Evolutionary conservation across 192 early-diverging fungal species (phyloP).

Genomic region (Coemansia sp.): DNA sequence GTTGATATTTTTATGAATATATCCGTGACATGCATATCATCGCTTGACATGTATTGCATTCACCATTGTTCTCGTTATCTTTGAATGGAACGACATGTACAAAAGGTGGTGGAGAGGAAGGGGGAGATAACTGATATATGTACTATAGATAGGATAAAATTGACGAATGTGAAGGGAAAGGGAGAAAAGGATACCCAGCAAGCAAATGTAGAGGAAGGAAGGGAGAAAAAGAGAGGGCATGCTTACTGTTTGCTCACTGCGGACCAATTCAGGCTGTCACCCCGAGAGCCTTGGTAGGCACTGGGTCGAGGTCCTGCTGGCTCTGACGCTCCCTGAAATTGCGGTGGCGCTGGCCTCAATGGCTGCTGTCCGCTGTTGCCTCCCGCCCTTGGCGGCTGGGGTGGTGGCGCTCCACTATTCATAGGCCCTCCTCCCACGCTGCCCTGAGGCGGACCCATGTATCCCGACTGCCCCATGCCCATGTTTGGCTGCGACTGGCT

Average conservation of each 20-base stretch:
- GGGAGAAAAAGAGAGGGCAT: background rate
- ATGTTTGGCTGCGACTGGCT: background rate
- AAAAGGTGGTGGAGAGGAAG: too few relatives aligned
- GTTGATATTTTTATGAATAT: background rate
- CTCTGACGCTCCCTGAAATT: constrained; percentile 6
- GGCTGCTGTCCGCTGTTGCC: constrained; percentile 12
- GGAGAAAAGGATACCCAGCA: constrained; percentile 8
- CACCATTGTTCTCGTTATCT: background rate
- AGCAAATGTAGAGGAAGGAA: background rate
- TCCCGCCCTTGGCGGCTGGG: background rate
- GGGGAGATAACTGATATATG: background rate
- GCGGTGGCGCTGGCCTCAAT: constrained; percentile 4
- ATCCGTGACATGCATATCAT: constrained; percentile 5
- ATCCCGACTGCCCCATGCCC: constrained; percentile 3
- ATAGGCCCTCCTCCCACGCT: constrained; percentile 6
- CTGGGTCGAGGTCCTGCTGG: constrained; percentile 21
- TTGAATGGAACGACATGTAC: background rate
- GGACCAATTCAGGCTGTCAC: constrained; percentile 25
- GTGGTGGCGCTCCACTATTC: constrained; percentile 1
- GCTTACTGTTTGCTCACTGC: constrained; percentile 36
- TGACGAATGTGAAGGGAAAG: background rate
- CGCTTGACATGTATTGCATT: constrained; percentile 8
- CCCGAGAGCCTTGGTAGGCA: constrained; percentile 7
- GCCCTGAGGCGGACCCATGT: constrained; percentile 9
- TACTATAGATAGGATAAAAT: background rate